Percentiles rank a stretch among this genome's conserved stretches.
Conservation (phyloP, 257 asterid species). For the Przewalskia tangutica region DNA sequence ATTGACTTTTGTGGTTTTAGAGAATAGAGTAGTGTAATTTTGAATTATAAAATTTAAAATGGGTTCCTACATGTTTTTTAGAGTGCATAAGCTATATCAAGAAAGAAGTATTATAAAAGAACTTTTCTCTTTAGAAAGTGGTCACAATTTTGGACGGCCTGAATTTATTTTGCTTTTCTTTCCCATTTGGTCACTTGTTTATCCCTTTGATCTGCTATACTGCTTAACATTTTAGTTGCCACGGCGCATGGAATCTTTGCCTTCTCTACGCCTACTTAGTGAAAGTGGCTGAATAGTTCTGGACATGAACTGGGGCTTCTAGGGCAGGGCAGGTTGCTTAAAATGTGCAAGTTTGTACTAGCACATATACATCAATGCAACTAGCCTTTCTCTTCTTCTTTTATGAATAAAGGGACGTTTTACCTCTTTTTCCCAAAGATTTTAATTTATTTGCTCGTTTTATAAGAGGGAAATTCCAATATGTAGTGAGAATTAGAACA, state of each 20-base stretch:
- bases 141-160: background rate
- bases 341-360: background rate
- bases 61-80: background rate
- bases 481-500: background rate
- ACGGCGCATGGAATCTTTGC: background rate
- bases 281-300: background rate
- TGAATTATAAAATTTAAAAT: background rate
- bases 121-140: background rate
- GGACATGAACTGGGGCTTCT: background rate
- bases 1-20: background rate
- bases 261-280: background rate
- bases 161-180: background rate
- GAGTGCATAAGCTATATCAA: background rate
- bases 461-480: background rate
- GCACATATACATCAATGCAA: background rate
- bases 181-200: background rate
- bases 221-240: background rate
- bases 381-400: background rate
- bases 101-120: background rate
- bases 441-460: background rate
- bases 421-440: background rate
- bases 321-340: background rate
- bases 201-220: background rate
- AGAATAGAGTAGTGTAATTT: background rate
- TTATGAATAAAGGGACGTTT: background rate